A percentile compares a stretch with the other conserved stretches of the same genome.
These are phyloP conservation scores for Alternaria novae-zelandiae DNA, from an alignment of 2,329 filamentous ascomycete species.

Conservation along the genomic window DNA sequence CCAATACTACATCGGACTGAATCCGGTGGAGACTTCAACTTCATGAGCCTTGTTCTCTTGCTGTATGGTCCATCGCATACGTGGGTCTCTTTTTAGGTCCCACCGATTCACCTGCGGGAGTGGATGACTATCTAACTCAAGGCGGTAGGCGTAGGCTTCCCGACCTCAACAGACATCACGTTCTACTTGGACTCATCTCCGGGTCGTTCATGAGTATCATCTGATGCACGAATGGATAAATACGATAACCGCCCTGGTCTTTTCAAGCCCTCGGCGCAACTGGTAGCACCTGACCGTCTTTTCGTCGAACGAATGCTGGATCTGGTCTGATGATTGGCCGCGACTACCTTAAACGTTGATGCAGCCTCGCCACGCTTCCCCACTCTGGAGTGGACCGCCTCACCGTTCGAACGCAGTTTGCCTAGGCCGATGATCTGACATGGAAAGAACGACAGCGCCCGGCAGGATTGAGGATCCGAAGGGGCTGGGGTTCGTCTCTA, in stretches of 20 bases:
- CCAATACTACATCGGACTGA: background rate
- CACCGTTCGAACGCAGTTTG: conserved; percentile 7
- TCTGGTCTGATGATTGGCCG: conserved; percentile 32
- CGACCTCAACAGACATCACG: conserved; percentile 2
- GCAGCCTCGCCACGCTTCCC: conserved; percentile 32
- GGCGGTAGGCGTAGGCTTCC: background rate
- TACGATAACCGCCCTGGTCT: conserved; percentile 26
- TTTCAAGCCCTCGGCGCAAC: conserved; percentile 23
- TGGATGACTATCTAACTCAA: background rate
- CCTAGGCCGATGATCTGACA: conserved; percentile 5
- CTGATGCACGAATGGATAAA: conserved; percentile 33
- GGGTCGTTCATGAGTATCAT: conserved; percentile 30
- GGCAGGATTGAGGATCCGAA: background rate
- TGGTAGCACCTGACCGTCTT: conserved; percentile 35
- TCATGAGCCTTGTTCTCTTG: background rate
- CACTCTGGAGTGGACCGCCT: conserved; percentile 10
- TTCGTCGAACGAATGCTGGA: conserved; percentile 8
- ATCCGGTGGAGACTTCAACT: background rate
- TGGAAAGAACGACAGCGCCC: conserved; percentile 4
- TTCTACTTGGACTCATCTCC: conserved; percentile 21
- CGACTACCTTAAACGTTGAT: conserved; percentile 22
- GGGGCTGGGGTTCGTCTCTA: background rate
- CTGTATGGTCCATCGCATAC: background rate
- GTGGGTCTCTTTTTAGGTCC: conserved; percentile 1
- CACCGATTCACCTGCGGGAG: background rate